phyloP scores from a whole-genome alignment of 108 stramenopile species.

The Halocafeteria seosinensis region DNA sequence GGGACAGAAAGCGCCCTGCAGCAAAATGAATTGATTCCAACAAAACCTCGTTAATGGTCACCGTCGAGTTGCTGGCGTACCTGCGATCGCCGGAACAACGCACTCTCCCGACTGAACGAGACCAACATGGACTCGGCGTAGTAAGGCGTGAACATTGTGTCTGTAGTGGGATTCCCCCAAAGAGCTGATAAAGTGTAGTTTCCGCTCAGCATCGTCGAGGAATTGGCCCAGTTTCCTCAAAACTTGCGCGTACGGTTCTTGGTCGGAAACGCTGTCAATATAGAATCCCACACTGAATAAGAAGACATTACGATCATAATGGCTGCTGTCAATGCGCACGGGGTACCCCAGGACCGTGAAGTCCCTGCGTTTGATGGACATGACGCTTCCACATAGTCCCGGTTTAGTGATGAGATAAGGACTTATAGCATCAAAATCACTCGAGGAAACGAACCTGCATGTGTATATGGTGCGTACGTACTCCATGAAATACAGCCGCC shows the following conservation, averaged over 20 bases:
- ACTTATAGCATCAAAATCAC: not conserved
- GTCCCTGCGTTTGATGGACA: not conserved
- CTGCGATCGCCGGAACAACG: not conserved
- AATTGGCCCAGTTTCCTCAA: not conserved
- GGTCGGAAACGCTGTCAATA: not conserved
- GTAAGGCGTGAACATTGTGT: not conserved
- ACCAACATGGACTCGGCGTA: not conserved
- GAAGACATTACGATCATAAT: not conserved
- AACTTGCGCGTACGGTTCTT: not conserved
- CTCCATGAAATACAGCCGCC: not conserved
- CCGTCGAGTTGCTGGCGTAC: too few relatives aligned
- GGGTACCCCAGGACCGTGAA: not conserved
- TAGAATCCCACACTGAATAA: not conserved
- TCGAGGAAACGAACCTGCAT: not conserved
- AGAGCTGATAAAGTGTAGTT: too few relatives aligned
- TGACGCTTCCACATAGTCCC: not conserved
- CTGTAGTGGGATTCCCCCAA: not conserved
- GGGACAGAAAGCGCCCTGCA: not conserved
- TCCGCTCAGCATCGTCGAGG: not conserved
- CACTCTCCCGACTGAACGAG: not conserved
- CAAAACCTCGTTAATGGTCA: too few relatives aligned
- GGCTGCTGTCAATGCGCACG: not conserved
- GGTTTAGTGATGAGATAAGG: not conserved
- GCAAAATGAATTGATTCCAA: too few relatives aligned
- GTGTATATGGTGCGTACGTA: too few relatives aligned